Base-by-base conservation (phyloP, 164 flowering plant genomes). In the Pachysandra terminalis region DNA sequence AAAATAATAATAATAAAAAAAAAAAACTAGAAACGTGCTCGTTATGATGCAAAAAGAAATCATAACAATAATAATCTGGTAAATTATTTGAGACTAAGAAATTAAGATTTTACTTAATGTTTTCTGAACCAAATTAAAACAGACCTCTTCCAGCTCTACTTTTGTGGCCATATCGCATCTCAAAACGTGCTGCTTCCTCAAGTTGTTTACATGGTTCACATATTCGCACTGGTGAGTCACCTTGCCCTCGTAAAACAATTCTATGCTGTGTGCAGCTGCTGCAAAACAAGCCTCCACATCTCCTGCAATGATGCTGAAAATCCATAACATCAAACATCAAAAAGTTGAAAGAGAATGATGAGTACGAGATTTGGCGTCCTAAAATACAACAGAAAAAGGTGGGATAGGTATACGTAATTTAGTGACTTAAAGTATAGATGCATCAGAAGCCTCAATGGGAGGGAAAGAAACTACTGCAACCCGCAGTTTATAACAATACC, bases 241-340 rank as follows among this genome's bases (percentile, higher is more conserved):
- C 99, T 82, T 95, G 99, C 21, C 99, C 99, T 15, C 96, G 88
- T 62, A 95, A 78, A 37, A 83, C 57, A 91, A 95, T 90, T 68
- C 97, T 79, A 64, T 82, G 87, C 74, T 79, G 91, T n/a, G 97
- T 89, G 73, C 98, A 95, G 68, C 79, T 86, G 73, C 70, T 77
- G 81, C 98, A 95, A 76, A 89, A 92, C 61, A 95, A 17, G 53
- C 98, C 98, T 63, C 97, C 98, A 74, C 99, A 95, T 76, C 99
- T 81, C 40, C 99, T 85, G 72, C 99, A 92, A 41, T 95, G 99
- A 80, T 92, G 99, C 99, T 95, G 83, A 62, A 77, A 73, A 74
- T 60, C 58, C 79, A 77, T 16, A 71, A 70, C 40, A 57, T 8
- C 62, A 4, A 56, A 68, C 65, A 69, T 52, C 22, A 53, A 28